Evolutionary conservation across 1,284 basidiomycete genomes (phyloP).

Genomic region (Naganishia sp.): DNA sequence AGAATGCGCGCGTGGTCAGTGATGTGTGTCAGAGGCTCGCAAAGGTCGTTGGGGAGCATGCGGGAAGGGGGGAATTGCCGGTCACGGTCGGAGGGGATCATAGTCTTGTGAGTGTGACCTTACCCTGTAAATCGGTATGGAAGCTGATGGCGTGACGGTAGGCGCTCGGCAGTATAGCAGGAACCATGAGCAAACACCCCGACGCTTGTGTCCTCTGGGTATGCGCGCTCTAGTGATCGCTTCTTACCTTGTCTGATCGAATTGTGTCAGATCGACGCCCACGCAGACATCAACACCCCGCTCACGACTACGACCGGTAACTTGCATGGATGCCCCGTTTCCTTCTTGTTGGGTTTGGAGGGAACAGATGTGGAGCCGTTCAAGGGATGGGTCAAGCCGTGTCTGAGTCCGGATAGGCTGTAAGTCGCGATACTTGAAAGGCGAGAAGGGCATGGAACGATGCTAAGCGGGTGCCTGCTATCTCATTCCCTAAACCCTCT

Average conservation of each 20-base stretch:
- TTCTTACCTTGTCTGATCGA: too few relatives aligned
- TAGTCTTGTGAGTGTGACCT: too few relatives aligned
- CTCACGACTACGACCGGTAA: slow-evolving; percentile 87
- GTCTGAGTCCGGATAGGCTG: slow-evolving; percentile 65
- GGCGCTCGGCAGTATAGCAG: slow-evolving; percentile 77
- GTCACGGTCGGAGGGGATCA: slow-evolving; percentile 97
- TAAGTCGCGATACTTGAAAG: slow-evolving; percentile 27
- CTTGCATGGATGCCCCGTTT: slow-evolving; percentile 96
- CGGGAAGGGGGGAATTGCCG: slow-evolving; percentile 75
- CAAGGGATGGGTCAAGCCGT: slow-evolving; percentile 72
- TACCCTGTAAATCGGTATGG: too few relatives aligned
- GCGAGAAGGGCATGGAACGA: too few relatives aligned
- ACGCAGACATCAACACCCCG: slow-evolving; percentile 93
- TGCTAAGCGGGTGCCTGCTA: not conserved
- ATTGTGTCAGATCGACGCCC: slow-evolving; percentile 66
- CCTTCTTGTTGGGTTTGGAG: slow-evolving; percentile 83
- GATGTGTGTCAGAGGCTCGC: slow-evolving; percentile 80
- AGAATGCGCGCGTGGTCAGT: slow-evolving; percentile 82
- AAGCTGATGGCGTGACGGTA: slow-evolving; percentile 44
- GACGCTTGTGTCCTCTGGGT: not conserved
- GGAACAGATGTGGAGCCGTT: slow-evolving; percentile 63
- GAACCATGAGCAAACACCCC: slow-evolving; percentile 45
- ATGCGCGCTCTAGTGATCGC: too few relatives aligned
- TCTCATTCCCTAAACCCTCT: not conserved
- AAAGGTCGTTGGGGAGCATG: slow-evolving; percentile 71